Evolutionary conservation across 371 early-diverging fungal genomes (phyloP).

Genomic region (Mucor irregularis): DNA sequence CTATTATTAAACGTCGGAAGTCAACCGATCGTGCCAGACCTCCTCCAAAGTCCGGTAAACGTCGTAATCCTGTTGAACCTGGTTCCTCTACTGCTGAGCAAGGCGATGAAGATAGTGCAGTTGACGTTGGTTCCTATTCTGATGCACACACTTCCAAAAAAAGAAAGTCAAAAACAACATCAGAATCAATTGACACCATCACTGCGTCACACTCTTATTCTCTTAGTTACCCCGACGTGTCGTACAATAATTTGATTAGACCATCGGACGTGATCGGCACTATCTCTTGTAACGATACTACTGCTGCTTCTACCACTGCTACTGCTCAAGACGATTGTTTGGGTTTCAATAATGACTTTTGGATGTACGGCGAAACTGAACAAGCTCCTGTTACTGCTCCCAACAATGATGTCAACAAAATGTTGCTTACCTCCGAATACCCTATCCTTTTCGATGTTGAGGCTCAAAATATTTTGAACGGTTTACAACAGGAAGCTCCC

Average conservation of each 20-base stretch:
- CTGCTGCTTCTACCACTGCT: not conserved
- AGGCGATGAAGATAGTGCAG: slow-evolving; percentile 8
- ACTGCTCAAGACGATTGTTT: too few species aligned
- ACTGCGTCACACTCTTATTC: slow-evolving; percentile 9
- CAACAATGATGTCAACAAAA: not conserved
- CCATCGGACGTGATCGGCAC: slow-evolving; percentile 15
- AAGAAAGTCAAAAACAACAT: slow-evolving; percentile 22
- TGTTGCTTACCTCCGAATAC: slow-evolving; percentile 17
- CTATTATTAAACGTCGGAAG: slow-evolving; percentile 1
- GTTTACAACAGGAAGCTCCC: slow-evolving; percentile 6
- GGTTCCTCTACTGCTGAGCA: slow-evolving; percentile 11
- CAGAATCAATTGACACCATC: slow-evolving; percentile 12
- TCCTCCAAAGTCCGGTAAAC: slow-evolving; percentile 11
- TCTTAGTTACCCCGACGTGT: not conserved
- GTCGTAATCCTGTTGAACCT: slow-evolving; percentile 12
- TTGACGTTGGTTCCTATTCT: not conserved
- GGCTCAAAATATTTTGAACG: slow-evolving; percentile 18
- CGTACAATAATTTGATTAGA: slow-evolving; percentile 8
- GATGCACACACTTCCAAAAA: slow-evolving; percentile 22
- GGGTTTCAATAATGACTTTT: slow-evolving; percentile 6
- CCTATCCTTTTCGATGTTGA: slow-evolving; percentile 9
- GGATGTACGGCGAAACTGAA: slow-evolving; percentile 19
- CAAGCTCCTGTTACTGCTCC: not conserved
- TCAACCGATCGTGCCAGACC: slow-evolving; percentile 7
- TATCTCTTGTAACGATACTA: not conserved